Percentiles rank a stretch among this genome's conserved stretches.
phyloP scores from a whole-genome alignment of 1,284 basidiomycete genomes.

The Ustilago crameri region DNA sequence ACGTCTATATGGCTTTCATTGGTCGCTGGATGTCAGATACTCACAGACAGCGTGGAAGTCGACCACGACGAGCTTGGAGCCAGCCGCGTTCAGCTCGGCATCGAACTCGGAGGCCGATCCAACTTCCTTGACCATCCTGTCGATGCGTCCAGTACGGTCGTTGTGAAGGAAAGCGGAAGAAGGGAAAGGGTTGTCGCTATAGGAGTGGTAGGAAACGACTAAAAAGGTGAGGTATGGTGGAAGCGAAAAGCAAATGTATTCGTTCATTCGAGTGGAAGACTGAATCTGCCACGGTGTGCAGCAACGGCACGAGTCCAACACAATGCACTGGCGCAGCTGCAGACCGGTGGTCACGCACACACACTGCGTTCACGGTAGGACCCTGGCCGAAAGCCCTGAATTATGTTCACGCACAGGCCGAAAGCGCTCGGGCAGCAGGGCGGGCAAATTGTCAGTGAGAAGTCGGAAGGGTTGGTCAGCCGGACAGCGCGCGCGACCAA shows the following conservation, averaged over 20 bases:
- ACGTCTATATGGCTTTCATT: no score
- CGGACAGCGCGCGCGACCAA: no score
- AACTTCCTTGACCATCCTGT: conserved; percentile 50
- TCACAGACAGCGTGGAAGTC: conserved; percentile 52
- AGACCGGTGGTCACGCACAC: no score
- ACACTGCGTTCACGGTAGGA: no score
- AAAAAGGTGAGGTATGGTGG: not conserved
- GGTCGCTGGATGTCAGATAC: conserved; percentile 11
- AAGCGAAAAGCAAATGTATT: not conserved
- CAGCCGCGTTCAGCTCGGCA: conserved; percentile 33
- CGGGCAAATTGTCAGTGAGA: not conserved
- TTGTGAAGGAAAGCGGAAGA: not conserved
- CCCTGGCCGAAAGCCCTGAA: no score
- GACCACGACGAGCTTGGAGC: conserved; percentile 49
- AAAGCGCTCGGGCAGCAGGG: no score
- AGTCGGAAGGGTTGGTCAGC: no score
- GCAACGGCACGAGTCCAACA: no score
- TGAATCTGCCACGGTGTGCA: no score
- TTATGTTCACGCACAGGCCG: no score
- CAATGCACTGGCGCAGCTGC: no score
- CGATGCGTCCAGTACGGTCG: not conserved
- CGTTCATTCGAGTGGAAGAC: not conserved
- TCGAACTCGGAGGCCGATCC: conserved; percentile 43
- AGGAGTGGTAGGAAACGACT: not conserved
- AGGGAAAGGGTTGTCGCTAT: not conserved